Conservation (phyloP, 257 asterid species). For the Cordia subcordata region DNA sequence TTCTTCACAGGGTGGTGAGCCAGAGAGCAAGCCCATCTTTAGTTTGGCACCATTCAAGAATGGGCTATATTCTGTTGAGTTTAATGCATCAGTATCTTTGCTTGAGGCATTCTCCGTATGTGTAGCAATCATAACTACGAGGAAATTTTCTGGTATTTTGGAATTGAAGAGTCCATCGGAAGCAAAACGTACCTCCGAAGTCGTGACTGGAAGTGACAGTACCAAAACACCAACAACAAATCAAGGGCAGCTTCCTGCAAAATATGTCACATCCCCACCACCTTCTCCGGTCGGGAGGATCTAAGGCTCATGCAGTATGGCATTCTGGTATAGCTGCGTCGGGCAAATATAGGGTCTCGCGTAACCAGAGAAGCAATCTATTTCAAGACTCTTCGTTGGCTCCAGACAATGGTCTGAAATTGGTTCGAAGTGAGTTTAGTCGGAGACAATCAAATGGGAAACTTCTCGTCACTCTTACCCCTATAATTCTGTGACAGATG, state of each 20-base stretch:
- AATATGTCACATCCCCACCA: constrained; percentile 66
- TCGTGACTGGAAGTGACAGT: constrained; percentile 13
- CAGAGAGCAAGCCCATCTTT: constrained; percentile 46
- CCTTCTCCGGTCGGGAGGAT: constrained; percentile 89
- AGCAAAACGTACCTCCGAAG: constrained; percentile 21
- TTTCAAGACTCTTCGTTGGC: no score
- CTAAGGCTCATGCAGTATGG: constrained; percentile 14
- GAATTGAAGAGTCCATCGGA: constrained; percentile 20
- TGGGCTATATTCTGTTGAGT: constrained; percentile 58
- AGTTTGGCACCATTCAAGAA: constrained; percentile 57
- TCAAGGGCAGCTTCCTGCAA: constrained; percentile 46
- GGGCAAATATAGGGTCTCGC: no score
- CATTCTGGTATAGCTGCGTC: no score
- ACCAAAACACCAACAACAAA: constrained; percentile 19
- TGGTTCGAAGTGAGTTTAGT: no score
- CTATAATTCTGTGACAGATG: constrained; percentile 9
- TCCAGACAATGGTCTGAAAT: no score
- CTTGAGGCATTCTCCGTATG: constrained; percentile 77
- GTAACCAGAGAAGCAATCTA: no score
- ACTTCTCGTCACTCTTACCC: not conserved
- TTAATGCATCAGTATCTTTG: constrained; percentile 57
- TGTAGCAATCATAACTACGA: constrained; percentile 59
- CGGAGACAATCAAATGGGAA: not conserved
- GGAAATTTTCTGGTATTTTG: constrained; percentile 39
- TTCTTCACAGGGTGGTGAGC: constrained; percentile 47